Percentiles rank a stretch among this genome's conserved stretches.
These are phyloP conservation scores for Mycena albidolilacea DNA, from an alignment of 768 basidiomycete genomes.

Conservation along the genomic window DNA sequence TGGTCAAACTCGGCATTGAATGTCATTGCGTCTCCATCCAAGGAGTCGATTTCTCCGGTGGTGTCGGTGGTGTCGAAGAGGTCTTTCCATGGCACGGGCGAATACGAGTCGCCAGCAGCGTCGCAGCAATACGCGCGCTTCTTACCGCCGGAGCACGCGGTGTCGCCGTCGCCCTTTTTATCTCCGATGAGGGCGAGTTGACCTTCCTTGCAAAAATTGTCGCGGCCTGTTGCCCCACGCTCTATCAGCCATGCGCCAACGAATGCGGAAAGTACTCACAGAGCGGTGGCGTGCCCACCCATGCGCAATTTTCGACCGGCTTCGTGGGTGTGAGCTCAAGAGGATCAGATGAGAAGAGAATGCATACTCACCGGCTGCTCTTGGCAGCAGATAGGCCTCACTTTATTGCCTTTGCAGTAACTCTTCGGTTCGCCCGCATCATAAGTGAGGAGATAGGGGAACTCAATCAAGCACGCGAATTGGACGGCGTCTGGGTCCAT, in stretches of 20 bases:
- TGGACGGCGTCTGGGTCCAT: constrained; percentile 4
- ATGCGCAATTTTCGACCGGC: constrained; percentile 13
- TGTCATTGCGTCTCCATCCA: constrained; percentile 15
- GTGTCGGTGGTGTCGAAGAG: constrained; percentile 2
- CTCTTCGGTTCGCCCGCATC: constrained; percentile 12
- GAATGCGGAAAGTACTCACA: constrained; percentile 8
- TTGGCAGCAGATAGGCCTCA: constrained; percentile 9
- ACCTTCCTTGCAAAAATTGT: constrained; percentile 7
- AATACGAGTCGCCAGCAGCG: not conserved
- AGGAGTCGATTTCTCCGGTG: constrained; percentile 10
- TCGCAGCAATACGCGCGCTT: constrained; percentile 9
- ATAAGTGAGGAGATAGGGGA: constrained; percentile 9
- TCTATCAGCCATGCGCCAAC: not conserved
- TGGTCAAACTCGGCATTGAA: constrained; percentile 1
- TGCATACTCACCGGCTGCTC: constrained; percentile 14
- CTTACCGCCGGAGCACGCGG: not conserved
- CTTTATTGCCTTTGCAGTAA: constrained; percentile 13
- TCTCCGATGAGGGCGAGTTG: constrained; percentile 10
- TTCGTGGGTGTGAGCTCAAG: constrained; percentile 7
- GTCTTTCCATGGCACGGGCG: constrained; percentile 10
- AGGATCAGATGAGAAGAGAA: constrained; percentile 11
- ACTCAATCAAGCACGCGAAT: constrained; percentile 6
- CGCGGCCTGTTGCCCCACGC: not conserved
- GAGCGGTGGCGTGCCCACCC: constrained; percentile 7
- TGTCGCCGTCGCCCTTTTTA: not conserved